Evolutionary conservation across 441 rosid species (phyloP).

Genomic region (Hura crepitans): DNA sequence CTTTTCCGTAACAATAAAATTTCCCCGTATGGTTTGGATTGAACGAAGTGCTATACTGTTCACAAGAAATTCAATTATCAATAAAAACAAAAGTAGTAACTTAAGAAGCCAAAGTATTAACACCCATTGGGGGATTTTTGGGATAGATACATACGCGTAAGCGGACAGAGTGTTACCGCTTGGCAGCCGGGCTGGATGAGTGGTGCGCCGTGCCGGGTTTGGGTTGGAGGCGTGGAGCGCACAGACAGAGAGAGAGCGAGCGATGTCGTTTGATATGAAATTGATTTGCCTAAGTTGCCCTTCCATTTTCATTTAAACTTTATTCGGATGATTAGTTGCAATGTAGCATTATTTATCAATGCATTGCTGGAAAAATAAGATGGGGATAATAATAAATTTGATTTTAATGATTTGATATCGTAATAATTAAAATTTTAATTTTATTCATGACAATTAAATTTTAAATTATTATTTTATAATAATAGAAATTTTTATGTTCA

Average conservation of each 20-base stretch:
- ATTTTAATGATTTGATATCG: no score
- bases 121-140: background rate
- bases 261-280: background rate
- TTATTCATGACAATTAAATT: no score
- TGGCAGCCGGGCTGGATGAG: background rate
- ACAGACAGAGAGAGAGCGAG: background rate
- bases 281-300: background rate
- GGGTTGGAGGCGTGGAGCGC: background rate
- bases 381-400: no score
- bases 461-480: no score
- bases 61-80: background rate
- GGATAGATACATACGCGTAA: background rate
- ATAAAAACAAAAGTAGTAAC: background rate
- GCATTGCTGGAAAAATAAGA: no score
- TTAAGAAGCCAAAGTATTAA: background rate
- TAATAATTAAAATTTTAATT: no score
- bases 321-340: no score
- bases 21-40: constrained; percentile 1
- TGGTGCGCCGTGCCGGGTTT: no score
- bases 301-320: background rate
- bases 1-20: background rate
- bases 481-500: no score
- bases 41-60: constrained; percentile 4
- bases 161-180: background rate
- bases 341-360: no score